These are phyloP conservation scores for Xerocomellus intermedius DNA, from an alignment of 768 basidiomycete species.

Conservation along the genomic window DNA sequence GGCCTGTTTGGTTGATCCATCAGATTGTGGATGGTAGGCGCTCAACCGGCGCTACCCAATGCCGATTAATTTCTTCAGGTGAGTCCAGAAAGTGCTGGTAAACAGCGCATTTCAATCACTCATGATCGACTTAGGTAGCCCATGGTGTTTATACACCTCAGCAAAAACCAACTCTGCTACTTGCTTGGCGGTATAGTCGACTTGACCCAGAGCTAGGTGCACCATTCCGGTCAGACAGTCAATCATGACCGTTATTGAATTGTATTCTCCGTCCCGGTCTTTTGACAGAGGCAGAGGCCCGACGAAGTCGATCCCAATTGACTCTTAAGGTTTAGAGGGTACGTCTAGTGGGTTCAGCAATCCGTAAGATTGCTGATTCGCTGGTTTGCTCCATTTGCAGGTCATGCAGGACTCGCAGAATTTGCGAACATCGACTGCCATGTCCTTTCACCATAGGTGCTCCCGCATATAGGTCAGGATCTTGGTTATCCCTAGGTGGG, in stretches of 20 bases:
- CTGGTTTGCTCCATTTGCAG: conserved; percentile 8
- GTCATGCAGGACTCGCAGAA: neutral
- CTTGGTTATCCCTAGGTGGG: conserved; percentile 37
- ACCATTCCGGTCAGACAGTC: conserved; percentile 21
- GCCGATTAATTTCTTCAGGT: neutral
- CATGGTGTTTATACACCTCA: conserved; percentile 33
- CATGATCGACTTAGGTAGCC: conserved; percentile 12
- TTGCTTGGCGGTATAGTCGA: conserved; percentile 31
- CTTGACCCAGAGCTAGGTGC: conserved; percentile 15
- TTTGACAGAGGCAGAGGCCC: conserved; percentile 32
- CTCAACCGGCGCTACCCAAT: neutral
- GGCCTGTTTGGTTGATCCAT: neutral
- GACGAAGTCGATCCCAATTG: conserved; percentile 42
- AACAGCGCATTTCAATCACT: conserved; percentile 28
- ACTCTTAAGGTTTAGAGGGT: conserved; percentile 33
- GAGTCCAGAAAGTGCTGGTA: conserved; percentile 27
- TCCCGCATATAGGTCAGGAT: conserved; percentile 24
- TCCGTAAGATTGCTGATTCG: conserved; percentile 28
- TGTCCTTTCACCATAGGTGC: conserved; percentile 38
- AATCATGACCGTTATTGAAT: conserved; percentile 29
- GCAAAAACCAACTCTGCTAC: conserved; percentile 38
- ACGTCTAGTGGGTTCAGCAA: conserved; percentile 27
- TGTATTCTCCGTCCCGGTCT: conserved; percentile 11
- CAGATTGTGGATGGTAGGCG: neutral
- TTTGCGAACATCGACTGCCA: conserved; percentile 24